Conservation (phyloP, 2,329 filamentous ascomycete genomes). For the Venturia pyrina region DNA sequence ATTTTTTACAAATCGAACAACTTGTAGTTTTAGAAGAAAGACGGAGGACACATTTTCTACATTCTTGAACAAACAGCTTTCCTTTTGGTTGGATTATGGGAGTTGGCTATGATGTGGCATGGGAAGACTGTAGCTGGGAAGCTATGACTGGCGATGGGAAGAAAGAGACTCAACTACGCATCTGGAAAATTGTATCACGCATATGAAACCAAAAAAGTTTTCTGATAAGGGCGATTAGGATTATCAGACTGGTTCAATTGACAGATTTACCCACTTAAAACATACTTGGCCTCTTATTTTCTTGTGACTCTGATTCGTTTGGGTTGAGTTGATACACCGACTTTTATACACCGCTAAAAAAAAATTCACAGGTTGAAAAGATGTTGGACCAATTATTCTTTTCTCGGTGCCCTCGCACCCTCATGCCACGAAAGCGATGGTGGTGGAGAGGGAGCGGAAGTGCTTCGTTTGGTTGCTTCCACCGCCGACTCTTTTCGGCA, state of each 20-base stretch:
- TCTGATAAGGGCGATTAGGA: slow-evolving; percentile 10
- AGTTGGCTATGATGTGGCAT: neutral
- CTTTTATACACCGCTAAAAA: neutral
- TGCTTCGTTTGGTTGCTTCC: neutral
- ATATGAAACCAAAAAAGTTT: slow-evolving; percentile 4
- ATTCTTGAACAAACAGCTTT: neutral
- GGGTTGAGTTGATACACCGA: neutral
- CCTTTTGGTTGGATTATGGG: neutral
- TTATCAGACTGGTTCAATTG: slow-evolving; percentile 8
- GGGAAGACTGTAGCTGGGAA: slow-evolving; percentile 3
- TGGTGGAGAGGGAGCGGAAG: neutral
- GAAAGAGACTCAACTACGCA: slow-evolving; percentile 3
- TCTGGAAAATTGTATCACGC: slow-evolving; percentile 6
- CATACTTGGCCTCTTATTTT: neutral
- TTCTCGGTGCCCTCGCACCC: neutral
- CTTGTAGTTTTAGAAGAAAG: slow-evolving; percentile 7
- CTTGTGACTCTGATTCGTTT: neutral
- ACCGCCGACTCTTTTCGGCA: neutral
- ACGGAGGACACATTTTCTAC: neutral
- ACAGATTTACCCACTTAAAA: slow-evolving; percentile 9
- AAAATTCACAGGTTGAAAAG: neutral
- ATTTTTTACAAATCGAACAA: slow-evolving; percentile 4
- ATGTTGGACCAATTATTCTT: neutral
- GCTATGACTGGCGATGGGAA: slow-evolving; percentile 4
- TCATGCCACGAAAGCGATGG: neutral